Evolutionary conservation across 1,139 yeast genomes (phyloP), one percentile per base, ranked within the genome.

Genomic region (Magnusiomyces tetraspermus): DNA sequence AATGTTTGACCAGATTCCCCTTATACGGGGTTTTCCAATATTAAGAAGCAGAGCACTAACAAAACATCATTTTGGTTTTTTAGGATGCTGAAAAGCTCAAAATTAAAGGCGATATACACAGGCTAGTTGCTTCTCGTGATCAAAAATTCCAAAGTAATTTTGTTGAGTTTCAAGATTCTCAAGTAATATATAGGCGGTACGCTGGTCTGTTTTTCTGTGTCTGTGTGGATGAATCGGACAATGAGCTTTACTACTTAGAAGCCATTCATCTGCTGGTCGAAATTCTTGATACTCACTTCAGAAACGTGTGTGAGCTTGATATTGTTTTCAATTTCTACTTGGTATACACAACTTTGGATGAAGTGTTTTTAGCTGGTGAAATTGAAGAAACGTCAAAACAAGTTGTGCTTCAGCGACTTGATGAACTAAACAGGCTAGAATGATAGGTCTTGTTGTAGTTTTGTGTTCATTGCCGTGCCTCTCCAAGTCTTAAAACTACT

Each of bases 271-370:
- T 90, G 53, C 80, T 92, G 60, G 97, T 92, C 26, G 97, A 92
- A 67, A 80, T 89, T 11, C 71, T 92, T 56, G 98, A 92, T 66
- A 76, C 82, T 5, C 88, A 85, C 67, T 92, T 92, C 63, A 78
- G 79, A 51, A 89, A 84, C 63, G 98, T 92, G n/a, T 90, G 97
- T 70, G 98, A 92, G 69, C 75, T 92, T 61, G 98, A 92, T 66
- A 76, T 92, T 54, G 94, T 92, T 44, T 92, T 92, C 75, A 95
- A 95, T 59, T 92, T 92, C 69, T 85, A 83, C 65, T 85, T 86
- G 65, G 97, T 97, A 0, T 94, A 92, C 65, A 84, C 86, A 61
- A 83, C 92, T 2, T 71, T 94, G 60, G 97, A 94, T 67, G 98
- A 92, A 67, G 75, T 92, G 61, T 72, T 92, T 44, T 70, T 83